A percentile compares a stretch with the other conserved stretches of the same genome.
These are phyloP conservation scores for Moesziomyces sp. DNA, from an alignment of 1,284 basidiomycete genomes.

Conservation along the genomic window DNA sequence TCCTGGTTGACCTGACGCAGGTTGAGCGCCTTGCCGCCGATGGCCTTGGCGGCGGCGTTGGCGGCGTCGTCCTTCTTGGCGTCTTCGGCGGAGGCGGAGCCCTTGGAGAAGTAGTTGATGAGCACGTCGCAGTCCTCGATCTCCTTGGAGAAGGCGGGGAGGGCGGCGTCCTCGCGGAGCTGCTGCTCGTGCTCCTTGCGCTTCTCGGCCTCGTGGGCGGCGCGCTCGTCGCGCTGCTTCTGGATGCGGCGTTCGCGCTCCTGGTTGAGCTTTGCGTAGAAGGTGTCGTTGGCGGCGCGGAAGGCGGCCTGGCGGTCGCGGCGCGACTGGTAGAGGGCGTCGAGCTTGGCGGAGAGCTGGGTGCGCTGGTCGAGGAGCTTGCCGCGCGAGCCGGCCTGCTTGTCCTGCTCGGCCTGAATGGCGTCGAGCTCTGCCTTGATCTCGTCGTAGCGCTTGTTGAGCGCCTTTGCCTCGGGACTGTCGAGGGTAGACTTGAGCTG, in stretches of 20 bases:
- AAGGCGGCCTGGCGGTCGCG: constrained; percentile 72
- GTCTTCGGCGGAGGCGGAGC: constrained; percentile 69
- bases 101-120: constrained; percentile 81
- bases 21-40: constrained; percentile 78
- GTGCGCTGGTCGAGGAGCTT: constrained; percentile 91
- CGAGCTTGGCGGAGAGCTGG: constrained; percentile 72
- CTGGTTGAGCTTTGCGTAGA: constrained; percentile 56
- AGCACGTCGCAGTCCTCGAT: constrained; percentile 97
- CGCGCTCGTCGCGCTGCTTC: constrained; percentile 80
- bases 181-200: constrained; percentile 82
- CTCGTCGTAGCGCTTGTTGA: constrained; percentile 82
- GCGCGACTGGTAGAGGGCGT: constrained; percentile 80
- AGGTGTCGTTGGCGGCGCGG: constrained; percentile 61
- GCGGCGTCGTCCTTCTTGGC: constrained; percentile 38
- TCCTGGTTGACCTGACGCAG: constrained; percentile 82
- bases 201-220: constrained; percentile 83
- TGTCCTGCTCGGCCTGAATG: constrained; percentile 86
- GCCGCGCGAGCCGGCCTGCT: constrained; percentile 81
- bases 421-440: constrained; percentile 88
- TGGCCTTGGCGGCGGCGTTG: constrained; percentile 68
- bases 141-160: constrained; percentile 89
- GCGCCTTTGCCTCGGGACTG: constrained; percentile 87
- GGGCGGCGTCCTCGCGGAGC: constrained; percentile 87
- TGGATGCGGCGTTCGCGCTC: constrained; percentile 76
- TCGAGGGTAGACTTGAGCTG: constrained; percentile 85